These are phyloP conservation scores for Rosa hybrid DNA, from an alignment of 331 rosid genomes.

Conservation along the genomic window DNA sequence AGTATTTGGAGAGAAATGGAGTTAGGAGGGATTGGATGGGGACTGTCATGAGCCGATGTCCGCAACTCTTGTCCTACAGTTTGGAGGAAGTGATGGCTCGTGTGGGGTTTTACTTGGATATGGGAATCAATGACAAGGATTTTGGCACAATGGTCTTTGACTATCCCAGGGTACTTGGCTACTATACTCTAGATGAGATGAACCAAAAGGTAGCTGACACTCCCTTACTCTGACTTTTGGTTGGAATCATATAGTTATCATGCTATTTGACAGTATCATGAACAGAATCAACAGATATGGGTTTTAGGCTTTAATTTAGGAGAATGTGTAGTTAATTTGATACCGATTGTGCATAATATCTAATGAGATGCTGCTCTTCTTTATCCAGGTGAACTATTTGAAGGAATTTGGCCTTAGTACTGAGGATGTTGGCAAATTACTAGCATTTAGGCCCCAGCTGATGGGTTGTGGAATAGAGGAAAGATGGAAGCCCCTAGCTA, in stretches of 20 bases:
- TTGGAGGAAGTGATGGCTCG: slow-evolving; percentile 72
- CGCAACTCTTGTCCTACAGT: slow-evolving; percentile 66
- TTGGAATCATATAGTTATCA: background rate
- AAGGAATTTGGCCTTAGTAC: slow-evolving; percentile 82
- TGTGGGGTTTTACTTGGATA: slow-evolving; percentile 59
- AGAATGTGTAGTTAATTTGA: background rate
- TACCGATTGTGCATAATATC: slow-evolving; percentile 20
- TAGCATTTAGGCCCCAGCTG: slow-evolving; percentile 84
- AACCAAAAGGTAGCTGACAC: slow-evolving; percentile 61
- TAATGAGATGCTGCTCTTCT: slow-evolving; percentile 30
- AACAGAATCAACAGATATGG: background rate
- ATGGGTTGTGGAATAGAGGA: slow-evolving; percentile 92
- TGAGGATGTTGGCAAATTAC: slow-evolving; percentile 74
- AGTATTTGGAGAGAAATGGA: slow-evolving; percentile 69
- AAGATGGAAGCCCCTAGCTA: slow-evolving; percentile 88
- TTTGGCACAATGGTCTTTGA: slow-evolving; percentile 98
- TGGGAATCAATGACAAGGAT: slow-evolving; percentile 79
- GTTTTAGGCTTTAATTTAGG: slow-evolving; percentile 2
- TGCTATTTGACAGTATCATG: background rate
- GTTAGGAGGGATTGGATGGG: slow-evolving; percentile 92
- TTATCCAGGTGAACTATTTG: slow-evolving; percentile 70
- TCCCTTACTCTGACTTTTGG: background rate
- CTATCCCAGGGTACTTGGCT: slow-evolving; percentile 74
- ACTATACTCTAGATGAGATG: slow-evolving; percentile 70
- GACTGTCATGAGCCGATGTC: slow-evolving; percentile 74